These are phyloP conservation scores for Aurantiochytrium sp. DNA, from an alignment of 108 stramenopile genomes.

Conservation along the genomic window DNA sequence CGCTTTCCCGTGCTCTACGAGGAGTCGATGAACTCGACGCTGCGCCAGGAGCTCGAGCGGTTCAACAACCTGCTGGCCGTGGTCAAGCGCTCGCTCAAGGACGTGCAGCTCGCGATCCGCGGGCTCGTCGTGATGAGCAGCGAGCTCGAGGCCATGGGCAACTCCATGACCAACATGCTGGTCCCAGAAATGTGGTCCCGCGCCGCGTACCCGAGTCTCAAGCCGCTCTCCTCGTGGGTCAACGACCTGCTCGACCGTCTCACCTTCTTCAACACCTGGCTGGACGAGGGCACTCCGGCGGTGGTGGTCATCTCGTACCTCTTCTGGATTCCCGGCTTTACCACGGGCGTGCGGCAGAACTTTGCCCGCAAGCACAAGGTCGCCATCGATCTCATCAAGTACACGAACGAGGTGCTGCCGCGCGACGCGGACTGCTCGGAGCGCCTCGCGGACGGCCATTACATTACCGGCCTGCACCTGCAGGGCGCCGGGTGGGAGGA, in stretches of 20 bases:
- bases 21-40: slow-evolving; percentile 67
- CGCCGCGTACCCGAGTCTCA: slow-evolving; percentile 59
- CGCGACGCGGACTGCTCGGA: slow-evolving; percentile 36
- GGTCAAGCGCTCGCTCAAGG: slow-evolving; percentile 42
- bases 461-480: slow-evolving; percentile 54
- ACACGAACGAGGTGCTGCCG: slow-evolving; percentile 54
- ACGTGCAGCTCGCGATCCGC: slow-evolving; percentile 58
- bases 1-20: slow-evolving; percentile 62
- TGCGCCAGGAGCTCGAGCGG: slow-evolving; percentile 61
- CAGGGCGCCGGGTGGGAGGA: slow-evolving; percentile 62
- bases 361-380: slow-evolving; percentile 59
- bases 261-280: slow-evolving; percentile 50
- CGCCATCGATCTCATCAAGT: slow-evolving; percentile 60
- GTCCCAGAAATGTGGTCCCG: slow-evolving; percentile 54
- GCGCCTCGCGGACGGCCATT: slow-evolving; percentile 54
- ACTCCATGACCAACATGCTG: slow-evolving; percentile 56
- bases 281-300: slow-evolving; percentile 42
- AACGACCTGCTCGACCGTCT: slow-evolving; percentile 52
- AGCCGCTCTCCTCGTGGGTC: slow-evolving; percentile 66
- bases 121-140: slow-evolving; percentile 64
- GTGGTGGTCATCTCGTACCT: slow-evolving; percentile 60
- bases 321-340: slow-evolving; percentile 67
- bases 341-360: slow-evolving; percentile 66
- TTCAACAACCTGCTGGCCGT: slow-evolving; percentile 54
- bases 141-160: slow-evolving; percentile 63